Evolutionary conservation across 352 stramenopile species (phyloP).

Genomic region (Pythium vanterpoolii): DNA sequence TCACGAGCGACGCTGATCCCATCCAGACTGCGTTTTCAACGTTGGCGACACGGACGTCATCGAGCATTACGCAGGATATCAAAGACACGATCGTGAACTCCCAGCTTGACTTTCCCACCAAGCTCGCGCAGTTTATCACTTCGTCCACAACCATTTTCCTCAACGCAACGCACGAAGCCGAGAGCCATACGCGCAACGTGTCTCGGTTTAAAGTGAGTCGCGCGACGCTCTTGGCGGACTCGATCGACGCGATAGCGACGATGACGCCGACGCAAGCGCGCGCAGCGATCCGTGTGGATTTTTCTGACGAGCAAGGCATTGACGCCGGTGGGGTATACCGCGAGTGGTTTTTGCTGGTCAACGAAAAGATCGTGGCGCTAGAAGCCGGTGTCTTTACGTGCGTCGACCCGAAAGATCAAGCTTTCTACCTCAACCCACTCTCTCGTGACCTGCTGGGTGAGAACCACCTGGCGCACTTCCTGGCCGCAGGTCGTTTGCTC

Average conservation of each 20-base stretch:
- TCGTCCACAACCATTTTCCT: slow-evolving; percentile 13
- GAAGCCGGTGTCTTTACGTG: slow-evolving; percentile 50
- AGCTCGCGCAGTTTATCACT: slow-evolving; percentile 26
- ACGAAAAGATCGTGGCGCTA: slow-evolving; percentile 46
- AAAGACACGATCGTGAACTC: slow-evolving; percentile 20
- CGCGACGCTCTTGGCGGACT: slow-evolving; percentile 53
- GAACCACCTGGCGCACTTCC: slow-evolving; percentile 68
- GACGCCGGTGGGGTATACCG: slow-evolving; percentile 85
- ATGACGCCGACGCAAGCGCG: slow-evolving; percentile 53
- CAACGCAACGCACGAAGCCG: slow-evolving; percentile 3
- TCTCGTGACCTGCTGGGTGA: slow-evolving; percentile 54
- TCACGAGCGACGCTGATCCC: neutral
- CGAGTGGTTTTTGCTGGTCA: slow-evolving; percentile 87
- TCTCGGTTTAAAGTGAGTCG: slow-evolving; percentile 23
- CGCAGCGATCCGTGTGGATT: slow-evolving; percentile 75
- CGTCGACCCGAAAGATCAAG: slow-evolving; percentile 48
- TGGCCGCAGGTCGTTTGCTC: slow-evolving; percentile 49
- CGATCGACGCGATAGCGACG: slow-evolving; percentile 53
- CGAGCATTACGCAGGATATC: slow-evolving; percentile 2
- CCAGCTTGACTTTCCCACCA: slow-evolving; percentile 24
- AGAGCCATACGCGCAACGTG: slow-evolving; percentile 9
- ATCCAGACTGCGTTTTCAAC: slow-evolving; percentile 4
- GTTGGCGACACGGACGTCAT: neutral
- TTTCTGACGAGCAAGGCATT: slow-evolving; percentile 74
- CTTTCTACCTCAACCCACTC: slow-evolving; percentile 64